phyloP scores from a whole-genome alignment of 257 asterid species.

The Petrea volubilis region DNA sequence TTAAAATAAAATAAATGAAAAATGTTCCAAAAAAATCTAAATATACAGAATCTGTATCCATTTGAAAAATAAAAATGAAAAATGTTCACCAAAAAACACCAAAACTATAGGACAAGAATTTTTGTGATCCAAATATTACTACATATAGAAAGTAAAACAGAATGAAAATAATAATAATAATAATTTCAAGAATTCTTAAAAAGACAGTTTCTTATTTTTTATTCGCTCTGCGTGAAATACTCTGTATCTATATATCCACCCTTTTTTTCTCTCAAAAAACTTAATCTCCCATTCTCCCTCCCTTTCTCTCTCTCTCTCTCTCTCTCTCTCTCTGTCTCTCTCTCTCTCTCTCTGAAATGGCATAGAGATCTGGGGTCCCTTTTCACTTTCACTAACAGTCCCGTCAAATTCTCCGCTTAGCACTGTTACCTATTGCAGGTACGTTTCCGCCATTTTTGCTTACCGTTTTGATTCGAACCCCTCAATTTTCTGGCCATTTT shows the following conservation, averaged over 20 bases:
- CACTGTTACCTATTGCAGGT: slow-evolving; percentile 30
- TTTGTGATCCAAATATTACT: not conserved
- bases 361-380: slow-evolving; percentile 32
- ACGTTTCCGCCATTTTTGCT: slow-evolving; percentile 30
- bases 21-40: too few species aligned
- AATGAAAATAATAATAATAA: too few species aligned
- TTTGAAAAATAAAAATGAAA: too few species aligned
- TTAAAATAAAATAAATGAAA: too few species aligned
- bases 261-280: not conserved
- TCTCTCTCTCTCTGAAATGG: slow-evolving; percentile 14
- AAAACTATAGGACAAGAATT: too few species aligned
- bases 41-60: too few species aligned
- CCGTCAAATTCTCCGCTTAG: slow-evolving; percentile 35
- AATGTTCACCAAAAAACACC: too few species aligned
- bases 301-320: not conserved
- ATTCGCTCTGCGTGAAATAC: not conserved
- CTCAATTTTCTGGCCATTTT: slow-evolving; percentile 1
- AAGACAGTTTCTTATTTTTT: not conserved
- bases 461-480: slow-evolving; percentile 1
- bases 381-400: slow-evolving; percentile 27
- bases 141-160: too few species aligned
- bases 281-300: not conserved
- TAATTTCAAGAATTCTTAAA: not conserved
- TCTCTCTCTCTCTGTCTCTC: too few species aligned
- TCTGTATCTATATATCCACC: not conserved